Base-by-base conservation (phyloP, 371 early-diverging fungal species). In the Saksenaea oblongispora region DNA sequence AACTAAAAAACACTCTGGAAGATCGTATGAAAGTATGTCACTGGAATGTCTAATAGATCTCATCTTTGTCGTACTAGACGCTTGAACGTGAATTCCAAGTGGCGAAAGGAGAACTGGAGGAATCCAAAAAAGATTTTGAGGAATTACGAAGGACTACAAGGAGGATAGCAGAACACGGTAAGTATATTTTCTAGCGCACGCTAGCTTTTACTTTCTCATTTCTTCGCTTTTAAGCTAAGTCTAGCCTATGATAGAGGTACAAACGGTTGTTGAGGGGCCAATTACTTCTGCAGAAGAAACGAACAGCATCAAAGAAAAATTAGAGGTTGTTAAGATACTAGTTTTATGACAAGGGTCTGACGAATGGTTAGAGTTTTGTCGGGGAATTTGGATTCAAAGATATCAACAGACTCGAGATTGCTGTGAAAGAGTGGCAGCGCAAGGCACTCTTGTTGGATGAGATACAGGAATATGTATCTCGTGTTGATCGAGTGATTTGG, bases 401-500 rank as follows among this genome's bases (percentile, higher is more conserved):
- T 26, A n/a, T 58, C 13, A 28, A 36, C 7, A 47, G 36, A 4
- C 39, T 64, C 11, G 39, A 0, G n/a, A 35, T 31, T 17, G 28
- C 28, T 8, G 37, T 58, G 8, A n/a, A 58, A 31, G 57, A 42
- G n/a, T 66, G 66, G 61, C 27, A 41, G 17, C 36, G 15, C 15
- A 60, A 61, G 18, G 66, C 66, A 5, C 26, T 24, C 27, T 17
- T 56, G n/a, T 61, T 61, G 34, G 53, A 51, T 31, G 61, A 61
- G 28, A 36, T 61, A 27, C 61, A 61, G 34, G 28, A 57, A 10
- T 66, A 44, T 51, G 53, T 61, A 15, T 55, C 42, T 37, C 66
- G 47, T 10, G 61, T 61, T 9, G 57, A 66, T 31, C 18, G 55
- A 18, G 39, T 66, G 5, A 56, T 54, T 5, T 66, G 66, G 66